Evolutionary conservation across 441 rosid species (phyloP), one percentile per base, ranked within the genome.

Genomic region (Populus hybrid): DNA sequence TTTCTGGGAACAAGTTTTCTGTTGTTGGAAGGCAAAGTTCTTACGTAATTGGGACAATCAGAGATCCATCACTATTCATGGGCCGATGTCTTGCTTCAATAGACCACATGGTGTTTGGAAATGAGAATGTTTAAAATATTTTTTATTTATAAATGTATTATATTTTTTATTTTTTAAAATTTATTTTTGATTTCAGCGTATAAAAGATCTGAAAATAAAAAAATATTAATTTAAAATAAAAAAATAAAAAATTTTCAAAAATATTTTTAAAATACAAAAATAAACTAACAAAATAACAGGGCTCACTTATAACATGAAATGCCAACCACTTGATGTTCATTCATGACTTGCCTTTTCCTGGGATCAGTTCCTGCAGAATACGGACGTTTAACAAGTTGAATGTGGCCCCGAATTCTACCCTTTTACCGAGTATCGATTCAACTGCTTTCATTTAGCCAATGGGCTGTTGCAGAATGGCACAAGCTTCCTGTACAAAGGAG

Each of bases 361-460:
- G 56, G 69, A 63, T 61, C 31, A 38, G 29, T 40, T 72, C 40
- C 16, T 68, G 35, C 24, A 38, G 9, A 64, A 36, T 23, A 21
- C 3, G 35, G 72, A 28, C 23, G 50, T 23, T 67, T n/a, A 2
- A 36, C 36, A 68, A 75, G 35, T 69, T 33, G 67, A 24, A 29
- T 4, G 50, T 21, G 59, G 20, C 35, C 72, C 56, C 73, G 21
- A 45, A 29, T 45, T 20, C 50, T 16, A 24, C 21, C 76, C 20
- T 74, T 74, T 24, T 20, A 20, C 31, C 14, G 42, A 74, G 24
- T 11, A n/a, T 74, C 53, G 53, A 45, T 45, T 67, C 72, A 68
- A 21, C 56, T n/a, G 56, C 56, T 76, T 68, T 53, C 16, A 7
- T 16, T 14, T 35, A 35, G 65, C 68, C 36, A 69, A 59, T 76